These are phyloP conservation scores for Phytopythium chamaehyphon DNA, from an alignment of 352 stramenopile genomes.

Conservation along the genomic window DNA sequence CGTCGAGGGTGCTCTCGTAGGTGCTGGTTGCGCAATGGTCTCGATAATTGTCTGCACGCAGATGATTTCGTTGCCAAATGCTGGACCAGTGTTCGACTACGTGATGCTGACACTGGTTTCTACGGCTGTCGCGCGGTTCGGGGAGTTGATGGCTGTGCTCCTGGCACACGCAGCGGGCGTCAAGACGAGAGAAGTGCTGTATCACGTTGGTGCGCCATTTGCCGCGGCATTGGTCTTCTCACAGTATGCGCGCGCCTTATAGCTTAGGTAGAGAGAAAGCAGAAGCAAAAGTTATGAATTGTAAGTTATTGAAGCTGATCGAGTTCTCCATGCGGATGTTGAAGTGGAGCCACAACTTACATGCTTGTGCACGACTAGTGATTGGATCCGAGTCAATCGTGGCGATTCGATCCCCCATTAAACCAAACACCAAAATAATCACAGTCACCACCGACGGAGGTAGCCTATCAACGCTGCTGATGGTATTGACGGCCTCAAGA, in stretches of 20 bases:
- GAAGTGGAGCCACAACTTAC: too few species aligned
- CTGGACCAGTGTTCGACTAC: background rate
- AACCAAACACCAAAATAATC: too few species aligned
- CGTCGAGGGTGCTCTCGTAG: slow-evolving; percentile 2
- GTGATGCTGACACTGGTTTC: background rate
- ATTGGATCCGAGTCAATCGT: too few species aligned
- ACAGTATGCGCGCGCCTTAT: background rate
- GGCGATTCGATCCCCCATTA: too few species aligned
- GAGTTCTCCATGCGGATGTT: too few species aligned
- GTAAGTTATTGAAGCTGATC: too few species aligned
- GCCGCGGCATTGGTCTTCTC: slow-evolving; percentile 1
- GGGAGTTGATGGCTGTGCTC: slow-evolving; percentile 1
- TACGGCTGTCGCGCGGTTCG: background rate
- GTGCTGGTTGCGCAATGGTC: background rate
- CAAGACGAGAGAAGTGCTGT: background rate
- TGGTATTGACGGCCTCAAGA: too few species aligned
- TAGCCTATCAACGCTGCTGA: too few species aligned
- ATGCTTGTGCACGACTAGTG: too few species aligned
- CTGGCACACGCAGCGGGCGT: background rate
- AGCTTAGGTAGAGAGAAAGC: too few species aligned
- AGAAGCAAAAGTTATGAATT: too few species aligned
- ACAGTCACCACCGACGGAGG: too few species aligned
- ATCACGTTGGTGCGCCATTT: background rate
- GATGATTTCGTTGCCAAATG: slow-evolving; percentile 1
- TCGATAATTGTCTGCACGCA: background rate